Base-by-base conservation (phyloP, 23 red algal species). In the Rhodosorus marinus region DNA sequence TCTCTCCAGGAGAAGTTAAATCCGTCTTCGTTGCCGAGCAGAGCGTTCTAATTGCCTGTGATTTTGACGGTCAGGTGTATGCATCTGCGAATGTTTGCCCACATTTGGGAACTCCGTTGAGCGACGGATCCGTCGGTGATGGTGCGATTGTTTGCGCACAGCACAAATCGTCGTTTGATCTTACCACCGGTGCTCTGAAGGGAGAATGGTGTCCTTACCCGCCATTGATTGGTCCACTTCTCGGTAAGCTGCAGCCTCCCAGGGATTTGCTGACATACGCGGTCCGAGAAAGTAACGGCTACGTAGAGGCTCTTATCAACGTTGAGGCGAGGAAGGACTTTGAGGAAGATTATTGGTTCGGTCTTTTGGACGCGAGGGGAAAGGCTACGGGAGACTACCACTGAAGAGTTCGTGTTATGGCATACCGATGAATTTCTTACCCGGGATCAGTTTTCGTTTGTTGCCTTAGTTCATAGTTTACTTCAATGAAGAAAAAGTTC, bases 171-270 rank as follows among this genome's bases (percentile, higher is more conserved):
- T 77, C 78, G n/a, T 94, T 62, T 62, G 74, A 83, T 49, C 63
- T 94, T 7, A 60, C 49, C 6, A 83, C 72, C 0, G 87, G 87
- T 5, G 80, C 83, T 47, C 64, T 94, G 15, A 45, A 65, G 20
- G 76, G 75, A 2, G 70, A 77, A 0, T 94, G 87, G 87, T 94
- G 87, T 47, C 76, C 87, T 49, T 94, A 71, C 64, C 87, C 87
- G 46, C 87, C 87, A 2, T 15, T 94, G 24, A 34, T 94, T 21
- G 87, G 87, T 0, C 87, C 87, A 17, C 59, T 83, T 29, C 68
- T 94, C n/a, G 87, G 87, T 31, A 83, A 83, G 64, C 32, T 94
- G 70, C 65, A 83, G 41, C 55, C 60, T 32, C 52, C 87, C 17
- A 54, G 61, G 26, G 66, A 66, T 41, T 63, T 94, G 8, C 36